Percentiles rank a stretch among this genome's conserved stretches.
Conservation (phyloP, 2,329 filamentous ascomycete genomes). For the Arthrobotrys musiformis region DNA sequence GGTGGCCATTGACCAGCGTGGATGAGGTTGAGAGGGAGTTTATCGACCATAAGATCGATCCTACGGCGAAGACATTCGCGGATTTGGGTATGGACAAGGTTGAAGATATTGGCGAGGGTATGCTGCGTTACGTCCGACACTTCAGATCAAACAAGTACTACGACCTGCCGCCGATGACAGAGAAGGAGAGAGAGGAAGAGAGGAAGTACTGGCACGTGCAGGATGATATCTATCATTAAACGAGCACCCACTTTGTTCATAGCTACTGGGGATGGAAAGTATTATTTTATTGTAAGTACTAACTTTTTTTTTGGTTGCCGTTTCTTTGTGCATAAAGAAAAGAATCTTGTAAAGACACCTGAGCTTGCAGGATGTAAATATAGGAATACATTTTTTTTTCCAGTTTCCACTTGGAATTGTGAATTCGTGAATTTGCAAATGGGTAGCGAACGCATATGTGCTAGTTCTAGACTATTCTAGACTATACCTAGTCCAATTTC, state of each 20-base stretch:
- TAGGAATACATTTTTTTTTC: slow-evolving; percentile 29
- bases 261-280: neutral
- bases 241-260: slow-evolving; percentile 7
- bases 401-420: neutral
- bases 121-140: slow-evolving; percentile 78
- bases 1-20: slow-evolving; percentile 85
- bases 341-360: slow-evolving; percentile 20
- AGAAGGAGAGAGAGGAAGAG: slow-evolving; percentile 93
- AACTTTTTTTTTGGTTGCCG: slow-evolving; percentile 22
- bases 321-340: slow-evolving; percentile 31
- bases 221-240: slow-evolving; percentile 69
- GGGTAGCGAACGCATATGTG: neutral
- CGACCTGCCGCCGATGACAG: slow-evolving; percentile 91
- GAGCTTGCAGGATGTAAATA: slow-evolving; percentile 45
- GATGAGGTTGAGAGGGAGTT: slow-evolving; percentile 93
- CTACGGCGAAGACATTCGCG: slow-evolving; percentile 91
- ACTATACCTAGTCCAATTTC: too few species aligned
- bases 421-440: neutral
- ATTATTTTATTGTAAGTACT: slow-evolving; percentile 47
- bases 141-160: slow-evolving; percentile 90
- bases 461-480: too few species aligned
- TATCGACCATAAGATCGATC: slow-evolving; percentile 90
- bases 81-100: slow-evolving; percentile 90
- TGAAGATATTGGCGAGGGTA: slow-evolving; percentile 80
- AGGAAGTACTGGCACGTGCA: slow-evolving; percentile 96